Conservation (phyloP, 2,329 filamentous ascomycete species). For the Colletotrichum plurivorum region DNA sequence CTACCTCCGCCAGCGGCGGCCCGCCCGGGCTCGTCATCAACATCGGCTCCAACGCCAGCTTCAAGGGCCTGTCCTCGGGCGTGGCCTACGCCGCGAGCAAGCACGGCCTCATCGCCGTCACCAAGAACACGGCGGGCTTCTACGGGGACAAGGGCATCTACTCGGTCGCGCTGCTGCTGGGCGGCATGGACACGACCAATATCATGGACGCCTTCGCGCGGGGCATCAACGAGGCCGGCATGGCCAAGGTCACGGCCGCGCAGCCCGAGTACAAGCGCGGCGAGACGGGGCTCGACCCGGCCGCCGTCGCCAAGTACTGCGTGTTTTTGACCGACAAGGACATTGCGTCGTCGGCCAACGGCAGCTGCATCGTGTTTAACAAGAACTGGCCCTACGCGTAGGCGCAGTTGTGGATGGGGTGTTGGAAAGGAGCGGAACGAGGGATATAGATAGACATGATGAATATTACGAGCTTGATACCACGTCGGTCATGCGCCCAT, state of each 20-base stretch:
- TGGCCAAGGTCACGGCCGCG: constrained; percentile 44
- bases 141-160: constrained; percentile 68
- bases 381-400: constrained; percentile 54
- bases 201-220: constrained; percentile 54
- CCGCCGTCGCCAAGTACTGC: constrained; percentile 57
- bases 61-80: constrained; percentile 46
- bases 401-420: background rate
- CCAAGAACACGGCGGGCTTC: constrained; percentile 70
- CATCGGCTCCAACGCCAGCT: constrained; percentile 42
- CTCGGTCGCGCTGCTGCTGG: constrained; percentile 38
- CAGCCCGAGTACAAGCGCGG: constrained; percentile 48
- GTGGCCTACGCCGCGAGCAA: constrained; percentile 68
- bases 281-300: constrained; percentile 48
- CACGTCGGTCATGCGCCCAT: background rate
- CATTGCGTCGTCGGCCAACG: constrained; percentile 51
- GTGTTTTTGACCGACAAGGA: constrained; percentile 53
- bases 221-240: constrained; percentile 52
- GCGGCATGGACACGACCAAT: constrained; percentile 39
- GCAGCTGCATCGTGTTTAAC: constrained; percentile 50
- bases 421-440: background rate
- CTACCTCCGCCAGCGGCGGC: constrained; percentile 26
- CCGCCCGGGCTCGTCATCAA: constrained; percentile 44
- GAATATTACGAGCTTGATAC: constrained; percentile 26
- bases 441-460: background rate
- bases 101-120: constrained; percentile 67